phyloP scores from a whole-genome alignment of 2,329 filamentous ascomycete genomes.

The Tolypocladium tropicale region DNA sequence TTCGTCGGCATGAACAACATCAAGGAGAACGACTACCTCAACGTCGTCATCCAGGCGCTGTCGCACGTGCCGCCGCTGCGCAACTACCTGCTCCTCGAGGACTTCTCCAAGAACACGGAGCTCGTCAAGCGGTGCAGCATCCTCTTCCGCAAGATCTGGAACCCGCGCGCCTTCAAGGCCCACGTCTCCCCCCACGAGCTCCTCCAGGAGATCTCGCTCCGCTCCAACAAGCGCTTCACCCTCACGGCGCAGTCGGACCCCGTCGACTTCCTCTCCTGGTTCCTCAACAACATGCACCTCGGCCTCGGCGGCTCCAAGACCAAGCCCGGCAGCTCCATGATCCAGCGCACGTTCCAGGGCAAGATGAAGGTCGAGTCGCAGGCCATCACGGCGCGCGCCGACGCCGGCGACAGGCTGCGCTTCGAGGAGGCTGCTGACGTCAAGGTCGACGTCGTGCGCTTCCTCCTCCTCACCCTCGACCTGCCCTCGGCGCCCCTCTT shows the following conservation, averaged over 20 bases:
- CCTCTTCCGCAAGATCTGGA: slow-evolving; percentile 95
- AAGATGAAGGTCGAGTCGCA: slow-evolving; percentile 87
- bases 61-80: slow-evolving; percentile 82
- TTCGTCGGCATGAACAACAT: slow-evolving; percentile 99
- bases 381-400: slow-evolving; percentile 82
- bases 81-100: slow-evolving; percentile 84
- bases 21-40: slow-evolving; percentile 98
- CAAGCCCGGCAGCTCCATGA: slow-evolving; percentile 72
- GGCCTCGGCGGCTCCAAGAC: slow-evolving; percentile 83
- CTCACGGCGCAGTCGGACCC: slow-evolving; percentile 88
- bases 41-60: slow-evolving; percentile 85
- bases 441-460: slow-evolving; percentile 65
- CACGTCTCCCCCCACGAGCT: slow-evolving; percentile 97
- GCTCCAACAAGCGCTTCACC: slow-evolving; percentile 86
- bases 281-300: slow-evolving; percentile 89
- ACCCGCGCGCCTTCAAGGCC: slow-evolving; percentile 87
- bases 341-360: slow-evolving; percentile 91
- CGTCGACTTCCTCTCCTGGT: slow-evolving; percentile 95
- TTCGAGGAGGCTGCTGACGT: slow-evolving; percentile 87
- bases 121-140: slow-evolving; percentile 82
- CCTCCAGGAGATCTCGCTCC: slow-evolving; percentile 84
- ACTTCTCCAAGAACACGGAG: slow-evolving; percentile 62
- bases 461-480: slow-evolving; percentile 87
- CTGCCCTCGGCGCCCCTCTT: slow-evolving; percentile 87
- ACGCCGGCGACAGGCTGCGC: slow-evolving; percentile 75